phyloP scores from a whole-genome alignment of 371 early-diverging fungal genomes.

The Mortierella sp. region DNA sequence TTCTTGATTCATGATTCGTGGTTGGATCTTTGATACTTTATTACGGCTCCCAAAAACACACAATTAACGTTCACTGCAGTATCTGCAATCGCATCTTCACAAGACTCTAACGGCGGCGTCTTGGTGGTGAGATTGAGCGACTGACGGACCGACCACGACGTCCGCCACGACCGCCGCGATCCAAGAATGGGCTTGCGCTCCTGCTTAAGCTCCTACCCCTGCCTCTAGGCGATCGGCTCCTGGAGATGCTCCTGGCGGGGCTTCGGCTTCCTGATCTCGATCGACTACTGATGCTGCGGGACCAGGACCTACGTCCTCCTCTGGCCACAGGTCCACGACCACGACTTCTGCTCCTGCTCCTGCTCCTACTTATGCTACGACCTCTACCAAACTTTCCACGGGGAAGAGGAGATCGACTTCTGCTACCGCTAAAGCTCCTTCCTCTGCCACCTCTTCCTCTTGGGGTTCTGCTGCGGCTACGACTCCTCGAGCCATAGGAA shows the following conservation, averaged over 20 bases:
- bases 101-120: slow-evolving; percentile 31
- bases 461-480: slow-evolving; percentile 25
- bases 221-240: slow-evolving; percentile 25
- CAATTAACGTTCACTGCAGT: too few relatives aligned
- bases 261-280: slow-evolving; percentile 28
- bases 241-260: slow-evolving; percentile 13
- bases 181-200: slow-evolving; percentile 32
- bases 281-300: slow-evolving; percentile 38
- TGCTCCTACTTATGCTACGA: slow-evolving; percentile 23
- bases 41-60: too few relatives aligned
- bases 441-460: slow-evolving; percentile 30
- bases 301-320: slow-evolving; percentile 35
- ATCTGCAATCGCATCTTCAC: too few relatives aligned
- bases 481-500: slow-evolving; percentile 50
- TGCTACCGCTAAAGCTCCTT: slow-evolving; percentile 25
- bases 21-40: too few relatives aligned
- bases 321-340: slow-evolving; percentile 22
- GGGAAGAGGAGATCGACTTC: slow-evolving; percentile 36
- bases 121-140: slow-evolving; percentile 37
- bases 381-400: slow-evolving; percentile 26
- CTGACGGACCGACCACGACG: slow-evolving; percentile 40
- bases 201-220: slow-evolving; percentile 21
- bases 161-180: slow-evolving; percentile 28
- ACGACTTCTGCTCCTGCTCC: slow-evolving; percentile 42
- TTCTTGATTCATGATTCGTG: too few relatives aligned